These are phyloP conservation scores for Fraxinus americana DNA, from an alignment of 257 asterid genomes.

Conservation along the genomic window DNA sequence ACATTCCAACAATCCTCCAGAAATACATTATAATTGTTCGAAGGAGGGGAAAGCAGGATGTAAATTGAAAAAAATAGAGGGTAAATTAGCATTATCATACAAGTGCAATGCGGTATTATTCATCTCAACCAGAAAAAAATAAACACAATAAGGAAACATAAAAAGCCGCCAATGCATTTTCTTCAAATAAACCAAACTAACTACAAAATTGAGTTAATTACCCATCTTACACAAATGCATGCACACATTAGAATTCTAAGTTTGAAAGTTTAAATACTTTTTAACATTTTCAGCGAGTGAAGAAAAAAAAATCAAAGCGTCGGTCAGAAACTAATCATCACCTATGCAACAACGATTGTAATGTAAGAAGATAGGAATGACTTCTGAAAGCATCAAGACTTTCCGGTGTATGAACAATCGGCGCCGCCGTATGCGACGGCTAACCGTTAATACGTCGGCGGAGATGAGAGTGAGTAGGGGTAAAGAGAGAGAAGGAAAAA, in stretches of 20 bases:
- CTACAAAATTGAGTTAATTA: neutral
- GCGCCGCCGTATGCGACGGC: slow-evolving; percentile 47
- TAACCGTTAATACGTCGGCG: slow-evolving; percentile 47
- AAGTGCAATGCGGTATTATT: neutral
- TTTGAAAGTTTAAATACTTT: neutral
- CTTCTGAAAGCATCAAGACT: neutral
- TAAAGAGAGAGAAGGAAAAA: slow-evolving; percentile 26
- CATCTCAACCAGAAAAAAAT: neutral
- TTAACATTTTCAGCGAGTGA: neutral
- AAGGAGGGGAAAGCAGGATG: neutral
- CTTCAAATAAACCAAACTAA: neutral
- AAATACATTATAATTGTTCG: neutral
- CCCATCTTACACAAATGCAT: neutral
- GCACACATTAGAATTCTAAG: neutral
- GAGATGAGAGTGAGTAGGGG: slow-evolving; percentile 4
- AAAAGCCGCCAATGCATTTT: slow-evolving; percentile 3
- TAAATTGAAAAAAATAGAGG: neutral
- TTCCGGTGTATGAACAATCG: slow-evolving; percentile 13
- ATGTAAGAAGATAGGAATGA: slow-evolving; percentile 2
- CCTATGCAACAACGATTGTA: slow-evolving; percentile 18
- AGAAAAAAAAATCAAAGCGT: neutral
- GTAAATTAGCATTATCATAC: neutral
- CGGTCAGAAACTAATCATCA: neutral
- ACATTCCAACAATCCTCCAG: neutral
- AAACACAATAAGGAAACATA: too few species aligned